These are phyloP conservation scores for Isoetes engelmannii DNA, from an alignment of 83 land plant genomes.

Conservation along the genomic window DNA sequence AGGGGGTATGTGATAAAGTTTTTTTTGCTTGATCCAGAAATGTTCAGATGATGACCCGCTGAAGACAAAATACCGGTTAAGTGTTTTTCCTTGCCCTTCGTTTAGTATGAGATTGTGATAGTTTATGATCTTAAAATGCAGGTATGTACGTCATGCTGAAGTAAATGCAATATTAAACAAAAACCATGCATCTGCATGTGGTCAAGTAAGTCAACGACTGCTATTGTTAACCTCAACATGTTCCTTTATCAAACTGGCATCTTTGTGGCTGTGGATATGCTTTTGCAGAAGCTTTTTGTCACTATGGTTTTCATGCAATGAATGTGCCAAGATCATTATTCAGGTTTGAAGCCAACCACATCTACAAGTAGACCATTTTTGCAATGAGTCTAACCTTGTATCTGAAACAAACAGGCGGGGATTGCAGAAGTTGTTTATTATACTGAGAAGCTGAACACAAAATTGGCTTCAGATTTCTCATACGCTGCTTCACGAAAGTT, in stretches of 20 bases:
- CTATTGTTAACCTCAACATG: neutral
- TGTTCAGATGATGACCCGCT: conserved; percentile 59
- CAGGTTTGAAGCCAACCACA: conserved; percentile 41
- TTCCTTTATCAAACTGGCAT: neutral
- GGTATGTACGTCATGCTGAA: conserved; percentile 98
- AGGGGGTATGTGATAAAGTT: neutral
- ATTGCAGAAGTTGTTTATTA: conserved; percentile 87
- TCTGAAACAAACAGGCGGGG: conserved; percentile 39
- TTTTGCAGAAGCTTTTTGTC: conserved; percentile 80
- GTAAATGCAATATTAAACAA: conserved; percentile 93
- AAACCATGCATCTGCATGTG: conserved; percentile 90
- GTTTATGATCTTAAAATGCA: conserved; percentile 21
- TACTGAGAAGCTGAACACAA: conserved; percentile 50
- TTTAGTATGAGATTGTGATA: neutral
- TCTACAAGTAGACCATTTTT: conserved; percentile 34
- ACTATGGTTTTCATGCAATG: conserved; percentile 96
- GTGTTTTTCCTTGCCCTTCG: conserved; percentile 10
- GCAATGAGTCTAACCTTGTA: neutral
- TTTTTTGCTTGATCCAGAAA: conserved; percentile 41
- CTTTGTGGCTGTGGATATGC: neutral
- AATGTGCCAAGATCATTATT: conserved; percentile 94
- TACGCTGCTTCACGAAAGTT: conserved; percentile 82
- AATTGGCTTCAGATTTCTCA: conserved; percentile 35
- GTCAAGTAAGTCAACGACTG: no score
- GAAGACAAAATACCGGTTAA: conserved; percentile 96